Base-by-base conservation (phyloP, 352 stramenopile genomes). In the Globisporangium takayamanum region DNA sequence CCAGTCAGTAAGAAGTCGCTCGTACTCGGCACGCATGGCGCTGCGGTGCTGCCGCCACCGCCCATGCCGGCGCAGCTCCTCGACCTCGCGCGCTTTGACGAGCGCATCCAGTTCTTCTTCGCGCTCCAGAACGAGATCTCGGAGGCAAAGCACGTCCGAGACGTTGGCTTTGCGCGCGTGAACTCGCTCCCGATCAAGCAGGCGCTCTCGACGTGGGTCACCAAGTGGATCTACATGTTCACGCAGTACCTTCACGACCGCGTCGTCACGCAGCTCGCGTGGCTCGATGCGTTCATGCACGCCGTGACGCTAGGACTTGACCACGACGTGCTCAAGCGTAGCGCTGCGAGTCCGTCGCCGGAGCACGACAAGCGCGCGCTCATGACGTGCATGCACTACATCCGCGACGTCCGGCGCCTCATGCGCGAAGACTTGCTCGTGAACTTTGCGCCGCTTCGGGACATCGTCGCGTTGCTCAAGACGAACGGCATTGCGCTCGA, bases 151-250 rank as follows among this genome's bases (percentile, higher is more conserved):
- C 78, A 83, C 37, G 69, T 76, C 0, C 76, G 82, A 53, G 91
- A 98, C 47, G 84, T 98, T 15, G 91, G 89, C 2, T 98, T 97
- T 60, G 70, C 98, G 48, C 85, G 87, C 20, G 83, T 98, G 1
- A 97, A 98, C 59, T 87, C 88, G 11, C 80, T 97, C 45, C 92
- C 91, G n/a, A 96, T 98, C 62, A 97, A 98, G 64, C 92, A 98
- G 53, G 90, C 92, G 18, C 73, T 98, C 30, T 88, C 80, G 2
- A 97, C 92, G 14, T 98, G 91, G 88, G 89, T 97, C 1, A 97
- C 91, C 6, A 98, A 98, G 53, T 98, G 93, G 93, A 92, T 97
- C 37, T 97, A 97, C 58, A 74, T 96, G 36, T 98, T 97, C 60
- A 97, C 91, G 5, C 86, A 97, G 59, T 97, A 94, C 62, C 68